Evolutionary conservation across 108 stramenopile genomes (phyloP).

Genomic region (Seminavis robusta): DNA sequence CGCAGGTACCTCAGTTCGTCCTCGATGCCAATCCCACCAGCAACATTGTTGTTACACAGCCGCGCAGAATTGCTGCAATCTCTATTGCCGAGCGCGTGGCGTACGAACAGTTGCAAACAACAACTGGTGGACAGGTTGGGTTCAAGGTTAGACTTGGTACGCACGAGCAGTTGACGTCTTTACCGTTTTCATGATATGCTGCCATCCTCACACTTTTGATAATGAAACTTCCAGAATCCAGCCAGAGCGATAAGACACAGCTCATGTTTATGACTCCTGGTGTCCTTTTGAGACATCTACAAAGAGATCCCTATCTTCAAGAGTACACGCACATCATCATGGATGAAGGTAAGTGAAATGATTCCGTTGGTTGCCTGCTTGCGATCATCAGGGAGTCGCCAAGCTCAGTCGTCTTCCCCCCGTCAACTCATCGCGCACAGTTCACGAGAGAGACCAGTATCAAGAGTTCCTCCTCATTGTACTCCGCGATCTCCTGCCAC

Average conservation of each 20-base stretch:
- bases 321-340: conserved; percentile 86
- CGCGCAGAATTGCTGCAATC: conserved; percentile 80
- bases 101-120: conserved; percentile 57
- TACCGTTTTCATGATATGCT: too few species aligned
- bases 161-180: too few species aligned
- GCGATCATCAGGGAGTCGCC: too few species aligned
- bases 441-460: conserved; percentile 90
- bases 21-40: conserved; percentile 52
- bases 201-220: too few species aligned
- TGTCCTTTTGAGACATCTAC: conserved; percentile 80
- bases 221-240: too few species aligned
- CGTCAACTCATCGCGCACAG: too few species aligned
- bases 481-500: conserved; percentile 71
- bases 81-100: conserved; percentile 80
- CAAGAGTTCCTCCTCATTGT: conserved; percentile 90
- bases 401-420: too few species aligned
- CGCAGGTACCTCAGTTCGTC: conserved; percentile 88
- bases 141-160: conserved; percentile 86
- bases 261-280: conserved; percentile 89
- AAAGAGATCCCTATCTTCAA: conserved; percentile 34
- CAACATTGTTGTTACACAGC: conserved; percentile 81
- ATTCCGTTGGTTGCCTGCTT: too few species aligned
- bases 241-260: conserved; percentile 57
- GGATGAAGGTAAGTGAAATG: too few species aligned
- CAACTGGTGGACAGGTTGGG: conserved; percentile 54